Evolutionary conservation across 371 early-diverging fungal species (phyloP), one percentile per base, ranked within the genome.

Genomic region (Choanephora cucurbitarum): DNA sequence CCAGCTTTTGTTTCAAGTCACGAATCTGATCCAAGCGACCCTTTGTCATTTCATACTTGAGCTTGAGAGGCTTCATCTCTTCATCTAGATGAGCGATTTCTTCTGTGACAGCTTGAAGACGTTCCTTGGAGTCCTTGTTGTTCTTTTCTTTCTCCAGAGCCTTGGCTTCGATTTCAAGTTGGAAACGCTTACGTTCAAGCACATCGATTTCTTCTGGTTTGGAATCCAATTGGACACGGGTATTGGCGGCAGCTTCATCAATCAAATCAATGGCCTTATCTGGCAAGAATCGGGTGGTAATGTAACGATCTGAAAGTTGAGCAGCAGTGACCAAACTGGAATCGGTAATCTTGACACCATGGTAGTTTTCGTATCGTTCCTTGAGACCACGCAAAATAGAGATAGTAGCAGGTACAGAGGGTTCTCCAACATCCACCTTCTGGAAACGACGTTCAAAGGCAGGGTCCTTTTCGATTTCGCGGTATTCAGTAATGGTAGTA

Each of bases 171-270:
- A 98, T 92, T 67, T 98, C 96, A 15, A 97, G 82, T 73, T 95
- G 96, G 55, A 96, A 79, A 49, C 80, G 81, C 23, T 87, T 87
- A 44, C 98, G 89, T 64, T 97, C 96, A 13, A 98, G 83, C 0
- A 86, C 83, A 76, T 98, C 98, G 45, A 98, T 97, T 52, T 84
- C 83, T 75, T 98, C 98, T 6, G 98, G 98, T 62, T 94, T 93
- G 0, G 93, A 93, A 62, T 97, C 97, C 5, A 96, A 83, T 66
- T 96, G 96, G 1, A 97, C 96, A 47, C 96, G 91, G 0, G 90
- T 89, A 70, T 91, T 90, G 22, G 98, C 98, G 67, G 94, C 94
- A 5, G 98, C 97, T 71, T 98, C 97, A 68, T 95, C 95, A 62
- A 79, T 73, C 42, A 95, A 63, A 82, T 95, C 95, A 57, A 96